Conservation (phyloP, 768 basidiomycete species). For the Mycena albidolilacea region DNA sequence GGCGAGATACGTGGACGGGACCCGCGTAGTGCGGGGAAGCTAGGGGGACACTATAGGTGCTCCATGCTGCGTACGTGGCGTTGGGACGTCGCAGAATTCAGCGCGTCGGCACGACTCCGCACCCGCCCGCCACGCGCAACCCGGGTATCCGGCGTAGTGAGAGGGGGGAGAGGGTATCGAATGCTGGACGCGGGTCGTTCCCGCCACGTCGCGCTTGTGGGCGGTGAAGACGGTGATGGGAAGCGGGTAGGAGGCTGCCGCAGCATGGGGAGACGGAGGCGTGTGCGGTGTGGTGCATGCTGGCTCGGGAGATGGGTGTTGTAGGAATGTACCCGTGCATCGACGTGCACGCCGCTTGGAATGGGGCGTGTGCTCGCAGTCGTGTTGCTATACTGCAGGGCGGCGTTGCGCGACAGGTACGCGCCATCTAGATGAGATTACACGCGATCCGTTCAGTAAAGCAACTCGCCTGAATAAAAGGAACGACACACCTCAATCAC, state of each 20-base stretch:
- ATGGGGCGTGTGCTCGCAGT: not conserved
- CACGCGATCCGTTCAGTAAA: not conserved
- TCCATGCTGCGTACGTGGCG: no score
- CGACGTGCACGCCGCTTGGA: not conserved
- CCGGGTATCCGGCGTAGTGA: not conserved
- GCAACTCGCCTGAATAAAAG: conserved; percentile 45
- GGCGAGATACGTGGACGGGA: no score
- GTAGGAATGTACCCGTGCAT: not conserved
- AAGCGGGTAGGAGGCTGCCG: not conserved
- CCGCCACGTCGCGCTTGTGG: not conserved
- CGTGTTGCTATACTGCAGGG: no score
- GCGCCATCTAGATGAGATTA: conserved; percentile 43
- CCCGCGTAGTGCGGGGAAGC: no score
- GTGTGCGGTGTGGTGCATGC: not conserved
- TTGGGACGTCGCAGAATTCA: no score
- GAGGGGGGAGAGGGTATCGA: not conserved
- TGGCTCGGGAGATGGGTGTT: not conserved
- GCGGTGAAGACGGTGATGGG: not conserved
- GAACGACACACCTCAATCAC: conserved; percentile 74
- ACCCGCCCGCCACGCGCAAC: no score
- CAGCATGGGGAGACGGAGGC: not conserved
- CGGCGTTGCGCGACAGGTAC: no score
- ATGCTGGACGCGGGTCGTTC: not conserved
- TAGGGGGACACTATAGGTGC: no score
- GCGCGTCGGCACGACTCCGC: no score